A percentile compares a stretch with the other conserved stretches of the same genome.
These are phyloP conservation scores for Verticillium isaacii DNA, from an alignment of 2,329 filamentous ascomycete species.

Conservation along the genomic window DNA sequence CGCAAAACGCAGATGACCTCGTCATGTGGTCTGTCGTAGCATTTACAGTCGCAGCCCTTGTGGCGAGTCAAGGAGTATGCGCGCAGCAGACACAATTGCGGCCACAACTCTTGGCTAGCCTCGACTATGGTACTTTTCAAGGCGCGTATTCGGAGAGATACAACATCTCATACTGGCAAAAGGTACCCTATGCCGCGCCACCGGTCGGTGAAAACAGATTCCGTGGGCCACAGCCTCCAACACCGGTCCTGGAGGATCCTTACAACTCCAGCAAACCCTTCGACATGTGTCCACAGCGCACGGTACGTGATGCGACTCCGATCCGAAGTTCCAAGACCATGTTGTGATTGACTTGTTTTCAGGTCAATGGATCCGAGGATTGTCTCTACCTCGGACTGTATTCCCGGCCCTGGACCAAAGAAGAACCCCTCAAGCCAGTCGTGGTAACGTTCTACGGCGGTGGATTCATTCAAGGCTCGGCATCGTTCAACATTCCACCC, in stretches of 20 bases:
- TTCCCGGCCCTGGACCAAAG: slow-evolving; percentile 47
- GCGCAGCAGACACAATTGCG: neutral
- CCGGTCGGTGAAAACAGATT: slow-evolving; percentile 55
- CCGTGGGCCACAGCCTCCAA: slow-evolving; percentile 53
- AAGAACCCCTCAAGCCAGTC: slow-evolving; percentile 46
- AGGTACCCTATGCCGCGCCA: slow-evolving; percentile 57
- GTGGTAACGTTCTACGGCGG: slow-evolving; percentile 59
- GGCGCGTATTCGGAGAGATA: slow-evolving; percentile 46
- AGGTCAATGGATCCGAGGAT: slow-evolving; percentile 52
- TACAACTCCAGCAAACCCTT: slow-evolving; percentile 53
- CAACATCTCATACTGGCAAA: slow-evolving; percentile 55
- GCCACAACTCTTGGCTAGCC: slow-evolving; percentile 27
- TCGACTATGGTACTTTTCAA: slow-evolving; percentile 47
- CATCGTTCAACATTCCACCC: slow-evolving; percentile 50
- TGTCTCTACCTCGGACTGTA: slow-evolving; percentile 59
- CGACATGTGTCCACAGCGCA: slow-evolving; percentile 55
- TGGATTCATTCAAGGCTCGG: slow-evolving; percentile 54
- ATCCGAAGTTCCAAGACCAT: neutral
- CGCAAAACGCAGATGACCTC: neutral
- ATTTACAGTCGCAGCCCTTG: neutral
- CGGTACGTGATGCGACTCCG: slow-evolving; percentile 22
- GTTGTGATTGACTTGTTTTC: neutral
- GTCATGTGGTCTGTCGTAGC: neutral
- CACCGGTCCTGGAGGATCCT: slow-evolving; percentile 36
- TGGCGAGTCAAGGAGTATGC: neutral